phyloP scores from a whole-genome alignment of 257 asterid species.

The Haberlea rhodopensis region DNA sequence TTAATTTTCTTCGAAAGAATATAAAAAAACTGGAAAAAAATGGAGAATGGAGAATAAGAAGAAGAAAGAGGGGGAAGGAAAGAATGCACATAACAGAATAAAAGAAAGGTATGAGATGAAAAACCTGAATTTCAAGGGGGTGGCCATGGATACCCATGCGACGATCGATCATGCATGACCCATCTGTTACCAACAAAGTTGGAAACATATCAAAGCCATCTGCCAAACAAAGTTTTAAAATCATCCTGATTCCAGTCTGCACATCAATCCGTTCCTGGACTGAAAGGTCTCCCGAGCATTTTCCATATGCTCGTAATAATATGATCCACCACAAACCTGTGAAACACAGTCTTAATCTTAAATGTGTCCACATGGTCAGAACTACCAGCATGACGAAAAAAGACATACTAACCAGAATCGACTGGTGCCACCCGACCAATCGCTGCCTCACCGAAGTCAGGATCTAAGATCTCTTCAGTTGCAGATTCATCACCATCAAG shows the following conservation, averaged over 20 bases:
- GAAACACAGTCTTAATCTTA: slow-evolving; percentile 21
- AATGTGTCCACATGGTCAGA: slow-evolving; percentile 18
- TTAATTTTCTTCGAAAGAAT: background rate
- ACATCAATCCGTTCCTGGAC: slow-evolving; percentile 78
- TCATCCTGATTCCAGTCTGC: slow-evolving; percentile 77
- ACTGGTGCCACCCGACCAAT: slow-evolving; percentile 95
- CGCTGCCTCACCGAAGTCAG: slow-evolving; percentile 93
- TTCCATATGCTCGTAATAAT: slow-evolving; percentile 75
- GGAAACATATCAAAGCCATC: slow-evolving; percentile 91
- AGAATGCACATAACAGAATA: slow-evolving; percentile 7
- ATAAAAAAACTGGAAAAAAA: background rate
- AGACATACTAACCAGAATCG: slow-evolving; percentile 60
- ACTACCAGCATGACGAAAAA: slow-evolving; percentile 15
- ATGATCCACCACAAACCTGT: slow-evolving; percentile 86
- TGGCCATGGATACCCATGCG: slow-evolving; percentile 92
- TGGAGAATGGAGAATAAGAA: slow-evolving; percentile 10
- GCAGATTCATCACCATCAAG: slow-evolving; percentile 75
- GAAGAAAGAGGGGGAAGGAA: background rate
- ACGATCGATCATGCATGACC: slow-evolving; percentile 88
- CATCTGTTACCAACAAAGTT: slow-evolving; percentile 71
- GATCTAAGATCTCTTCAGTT: slow-evolving; percentile 88
- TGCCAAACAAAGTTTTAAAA: slow-evolving; percentile 66
- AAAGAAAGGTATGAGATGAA: background rate
- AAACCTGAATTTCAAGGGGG: slow-evolving; percentile 81
- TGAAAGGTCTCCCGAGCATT: slow-evolving; percentile 71